Conservation (phyloP, 768 basidiomycete genomes). For the Panellus pusillus region DNA sequence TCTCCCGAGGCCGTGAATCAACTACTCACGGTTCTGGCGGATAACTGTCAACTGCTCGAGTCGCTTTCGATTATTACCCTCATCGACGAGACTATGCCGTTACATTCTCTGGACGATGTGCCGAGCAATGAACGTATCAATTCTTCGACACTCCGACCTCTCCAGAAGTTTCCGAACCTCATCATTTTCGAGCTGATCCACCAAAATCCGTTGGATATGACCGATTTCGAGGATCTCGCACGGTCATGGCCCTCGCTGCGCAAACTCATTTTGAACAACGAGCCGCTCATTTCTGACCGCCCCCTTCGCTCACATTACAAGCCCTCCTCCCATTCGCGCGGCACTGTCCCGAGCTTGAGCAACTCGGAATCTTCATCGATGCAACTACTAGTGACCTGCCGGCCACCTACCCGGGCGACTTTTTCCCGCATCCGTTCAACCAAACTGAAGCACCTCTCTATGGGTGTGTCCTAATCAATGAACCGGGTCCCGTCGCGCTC, state of each 20-base stretch:
- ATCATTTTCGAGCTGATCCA: constrained; percentile 39
- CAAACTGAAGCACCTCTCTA: constrained; percentile 36
- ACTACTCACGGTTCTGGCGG: constrained; percentile 45
- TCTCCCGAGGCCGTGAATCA: constrained; percentile 40
- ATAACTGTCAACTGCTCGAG: constrained; percentile 49
- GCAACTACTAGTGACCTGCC: constrained; percentile 25
- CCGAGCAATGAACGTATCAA: constrained; percentile 29
- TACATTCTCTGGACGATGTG: constrained; percentile 6
- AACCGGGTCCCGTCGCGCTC: constrained; percentile 46
- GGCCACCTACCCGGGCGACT: neutral
- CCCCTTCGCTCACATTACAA: constrained; percentile 35
- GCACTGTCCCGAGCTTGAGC: constrained; percentile 37
- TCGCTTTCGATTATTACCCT: constrained; percentile 42
- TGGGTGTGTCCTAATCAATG: constrained; percentile 52
- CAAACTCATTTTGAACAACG: constrained; percentile 45
- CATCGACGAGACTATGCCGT: constrained; percentile 20
- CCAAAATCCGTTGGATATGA: constrained; percentile 38
- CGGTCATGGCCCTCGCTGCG: constrained; percentile 45
- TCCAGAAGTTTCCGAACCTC: constrained; percentile 27
- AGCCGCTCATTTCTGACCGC: constrained; percentile 37
- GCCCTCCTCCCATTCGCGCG: constrained; percentile 42
- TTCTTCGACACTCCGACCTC: constrained; percentile 36
- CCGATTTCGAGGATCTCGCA: constrained; percentile 48
- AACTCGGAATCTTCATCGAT: constrained; percentile 44
- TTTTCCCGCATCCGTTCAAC: constrained; percentile 28